Conservation (phyloP, 192 early-diverging fungal genomes). For the Coemansia sp. region DNA sequence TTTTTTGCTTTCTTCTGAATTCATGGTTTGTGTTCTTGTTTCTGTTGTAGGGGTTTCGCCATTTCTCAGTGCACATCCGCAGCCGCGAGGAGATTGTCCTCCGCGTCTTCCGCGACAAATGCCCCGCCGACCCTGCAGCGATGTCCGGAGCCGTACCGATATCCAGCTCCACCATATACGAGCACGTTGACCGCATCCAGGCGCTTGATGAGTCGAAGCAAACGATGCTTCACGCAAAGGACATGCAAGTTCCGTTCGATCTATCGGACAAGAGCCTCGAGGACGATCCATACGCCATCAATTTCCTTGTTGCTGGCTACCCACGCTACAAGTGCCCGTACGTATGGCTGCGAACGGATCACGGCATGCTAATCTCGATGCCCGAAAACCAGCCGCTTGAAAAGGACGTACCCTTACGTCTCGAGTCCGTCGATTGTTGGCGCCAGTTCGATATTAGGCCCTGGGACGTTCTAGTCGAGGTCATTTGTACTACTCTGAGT, state of each 20-base stretch:
- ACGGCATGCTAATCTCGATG: constrained; percentile 57
- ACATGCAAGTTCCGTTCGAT: constrained; percentile 24
- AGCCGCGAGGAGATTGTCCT: constrained; percentile 71
- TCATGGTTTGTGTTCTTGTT: background rate
- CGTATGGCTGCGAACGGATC: constrained; percentile 71
- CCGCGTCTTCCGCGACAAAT: constrained; percentile 59
- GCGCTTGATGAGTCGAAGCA: constrained; percentile 34
- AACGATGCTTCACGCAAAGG: background rate
- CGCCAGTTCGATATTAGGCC: constrained; percentile 63
- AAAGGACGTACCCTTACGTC: constrained; percentile 62
- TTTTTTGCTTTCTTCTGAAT: background rate
- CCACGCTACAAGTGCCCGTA: constrained; percentile 72
- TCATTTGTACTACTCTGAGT: constrained; percentile 60
- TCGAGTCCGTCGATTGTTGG: constrained; percentile 70
- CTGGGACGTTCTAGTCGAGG: constrained; percentile 72
- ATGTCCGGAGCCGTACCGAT: constrained; percentile 37
- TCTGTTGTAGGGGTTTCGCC: constrained; percentile 61
- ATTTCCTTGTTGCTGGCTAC: constrained; percentile 71
- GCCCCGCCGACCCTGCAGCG: constrained; percentile 12
- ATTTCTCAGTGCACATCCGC: constrained; percentile 68
- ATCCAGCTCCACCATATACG: constrained; percentile 58
- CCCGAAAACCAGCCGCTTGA: constrained; percentile 58
- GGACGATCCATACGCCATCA: constrained; percentile 56
- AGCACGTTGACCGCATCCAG: constrained; percentile 28
- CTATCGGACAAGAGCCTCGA: constrained; percentile 29